phyloP scores from a whole-genome alignment of 78 protist genomes.

The Cyanophora paradoxa region DNA sequence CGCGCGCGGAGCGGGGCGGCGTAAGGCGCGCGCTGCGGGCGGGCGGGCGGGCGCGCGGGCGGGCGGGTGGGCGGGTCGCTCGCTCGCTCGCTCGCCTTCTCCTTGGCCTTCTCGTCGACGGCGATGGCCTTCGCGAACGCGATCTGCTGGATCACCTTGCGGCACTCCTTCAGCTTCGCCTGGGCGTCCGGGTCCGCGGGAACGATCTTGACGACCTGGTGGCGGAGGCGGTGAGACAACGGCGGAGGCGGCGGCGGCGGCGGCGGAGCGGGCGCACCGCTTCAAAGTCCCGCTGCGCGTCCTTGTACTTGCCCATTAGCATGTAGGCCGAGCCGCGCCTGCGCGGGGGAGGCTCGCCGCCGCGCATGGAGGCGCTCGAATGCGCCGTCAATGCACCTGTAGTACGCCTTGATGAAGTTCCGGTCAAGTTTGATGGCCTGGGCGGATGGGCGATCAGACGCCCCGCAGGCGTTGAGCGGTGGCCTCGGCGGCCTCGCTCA shows the following conservation, averaged over 20 bases:
- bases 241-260: not conserved
- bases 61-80: too few relatives aligned
- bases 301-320: slow-evolving; percentile 63
- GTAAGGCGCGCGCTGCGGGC: too few relatives aligned
- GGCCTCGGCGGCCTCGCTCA: too few relatives aligned
- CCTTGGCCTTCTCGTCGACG: slow-evolving; percentile 20
- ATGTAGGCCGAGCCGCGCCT: slow-evolving; percentile 76
- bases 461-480: too few relatives aligned
- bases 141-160: slow-evolving; percentile 47
- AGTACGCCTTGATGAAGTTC: slow-evolving; percentile 40
- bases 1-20: too few relatives aligned
- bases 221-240: not conserved
- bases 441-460: too few relatives aligned
- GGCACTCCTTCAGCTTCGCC: slow-evolving; percentile 53
- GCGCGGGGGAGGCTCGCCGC: too few relatives aligned
- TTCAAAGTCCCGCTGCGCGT: slow-evolving; percentile 53
- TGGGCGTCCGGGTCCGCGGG: slow-evolving; percentile 60
- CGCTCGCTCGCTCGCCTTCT: not conserved
- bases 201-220: slow-evolving; percentile 30
- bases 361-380: too few relatives aligned
- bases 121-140: slow-evolving; percentile 74
- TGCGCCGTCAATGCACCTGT: too few relatives aligned
- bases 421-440: too few relatives aligned
- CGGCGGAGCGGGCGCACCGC: slow-evolving; percentile 17
- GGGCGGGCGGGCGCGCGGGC: too few relatives aligned